These are phyloP conservation scores for Rhizomucor miehei DNA, from an alignment of 371 early-diverging fungal genomes.

Conservation along the genomic window DNA sequence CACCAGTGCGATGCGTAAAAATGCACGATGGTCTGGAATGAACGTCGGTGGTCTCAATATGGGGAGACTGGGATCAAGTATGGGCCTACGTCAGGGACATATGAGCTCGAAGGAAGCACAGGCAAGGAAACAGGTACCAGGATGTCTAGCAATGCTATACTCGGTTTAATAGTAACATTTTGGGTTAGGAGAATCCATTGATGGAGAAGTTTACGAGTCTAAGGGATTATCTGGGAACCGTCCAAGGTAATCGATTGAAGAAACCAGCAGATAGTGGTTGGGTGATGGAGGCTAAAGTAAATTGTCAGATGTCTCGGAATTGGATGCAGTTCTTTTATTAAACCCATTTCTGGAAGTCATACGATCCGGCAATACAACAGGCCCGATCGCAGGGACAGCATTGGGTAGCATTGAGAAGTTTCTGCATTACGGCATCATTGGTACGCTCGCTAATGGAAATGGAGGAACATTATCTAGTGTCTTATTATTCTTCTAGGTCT, in stretches of 20 bases:
- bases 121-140: constrained; percentile 42
- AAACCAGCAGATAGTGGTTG: too few species aligned
- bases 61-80: constrained; percentile 65
- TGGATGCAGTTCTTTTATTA: constrained; percentile 79
- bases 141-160: too few species aligned
- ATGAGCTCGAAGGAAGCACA: constrained; percentile 34
- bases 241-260: constrained; percentile 46
- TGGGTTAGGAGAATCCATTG: constrained; percentile 63
- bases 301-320: constrained; percentile 36
- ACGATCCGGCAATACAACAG: constrained; percentile 88
- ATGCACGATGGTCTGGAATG: constrained; percentile 80
- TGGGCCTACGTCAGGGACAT: constrained; percentile 59
- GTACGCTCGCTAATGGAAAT: constrained; percentile 35
- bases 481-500: constrained; percentile 43
- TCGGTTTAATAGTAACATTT: neutral
- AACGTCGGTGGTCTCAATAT: constrained; percentile 58
- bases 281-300: neutral
- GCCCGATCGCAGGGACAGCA: constrained; percentile 92
- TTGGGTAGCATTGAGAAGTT: constrained; percentile 88
- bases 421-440: constrained; percentile 79
- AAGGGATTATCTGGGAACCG: constrained; percentile 59
- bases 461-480: neutral
- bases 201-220: constrained; percentile 71
- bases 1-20: constrained; percentile 82
- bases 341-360: constrained; percentile 91